phyloP scores from a whole-genome alignment of 768 basidiomycete species.

The Paxillus ammoniavirescens region DNA sequence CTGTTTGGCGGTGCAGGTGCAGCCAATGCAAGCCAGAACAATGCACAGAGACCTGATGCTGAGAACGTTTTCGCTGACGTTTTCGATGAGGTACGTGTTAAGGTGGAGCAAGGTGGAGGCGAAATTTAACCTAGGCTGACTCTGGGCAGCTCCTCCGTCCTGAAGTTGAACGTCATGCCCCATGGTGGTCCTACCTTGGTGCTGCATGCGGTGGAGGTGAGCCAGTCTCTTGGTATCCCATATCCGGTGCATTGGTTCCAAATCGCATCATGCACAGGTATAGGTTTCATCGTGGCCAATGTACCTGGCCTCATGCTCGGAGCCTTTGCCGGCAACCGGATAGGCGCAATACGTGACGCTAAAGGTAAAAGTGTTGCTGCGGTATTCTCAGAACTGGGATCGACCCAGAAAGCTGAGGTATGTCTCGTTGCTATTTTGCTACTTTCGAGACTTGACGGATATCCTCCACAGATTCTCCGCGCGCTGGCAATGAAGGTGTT shows the following conservation, averaged over 20 bases:
- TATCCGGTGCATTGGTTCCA: slow-evolving; percentile 1
- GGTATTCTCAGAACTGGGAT: slow-evolving; percentile 77
- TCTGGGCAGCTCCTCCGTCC: slow-evolving; percentile 67
- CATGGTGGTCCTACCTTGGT: slow-evolving; percentile 77
- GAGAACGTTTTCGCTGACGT: slow-evolving; percentile 85
- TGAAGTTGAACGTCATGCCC: slow-evolving; percentile 68
- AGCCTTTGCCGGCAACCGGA: slow-evolving; percentile 83
- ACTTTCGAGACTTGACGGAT: neutral
- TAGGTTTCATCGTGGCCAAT: slow-evolving; percentile 60
- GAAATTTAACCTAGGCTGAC: neutral
- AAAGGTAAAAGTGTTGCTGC: slow-evolving; percentile 92
- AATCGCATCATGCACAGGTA: slow-evolving; percentile 37
- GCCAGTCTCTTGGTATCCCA: slow-evolving; percentile 13
- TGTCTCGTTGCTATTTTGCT: slow-evolving; percentile 14
- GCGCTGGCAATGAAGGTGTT: slow-evolving; percentile 82
- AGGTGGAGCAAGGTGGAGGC: neutral
- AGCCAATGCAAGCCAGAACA: slow-evolving; percentile 28
- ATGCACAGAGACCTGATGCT: slow-evolving; percentile 61
- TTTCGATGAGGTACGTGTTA: slow-evolving; percentile 75
- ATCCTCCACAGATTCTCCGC: slow-evolving; percentile 60
- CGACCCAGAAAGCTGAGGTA: slow-evolving; percentile 86
- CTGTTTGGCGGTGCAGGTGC: slow-evolving; percentile 56
- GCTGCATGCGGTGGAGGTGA: slow-evolving; percentile 64
- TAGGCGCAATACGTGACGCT: slow-evolving; percentile 89
- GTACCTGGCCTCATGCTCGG: slow-evolving; percentile 85